Conservation (phyloP, 345 rosid species). For the Acer negundo region DNA sequence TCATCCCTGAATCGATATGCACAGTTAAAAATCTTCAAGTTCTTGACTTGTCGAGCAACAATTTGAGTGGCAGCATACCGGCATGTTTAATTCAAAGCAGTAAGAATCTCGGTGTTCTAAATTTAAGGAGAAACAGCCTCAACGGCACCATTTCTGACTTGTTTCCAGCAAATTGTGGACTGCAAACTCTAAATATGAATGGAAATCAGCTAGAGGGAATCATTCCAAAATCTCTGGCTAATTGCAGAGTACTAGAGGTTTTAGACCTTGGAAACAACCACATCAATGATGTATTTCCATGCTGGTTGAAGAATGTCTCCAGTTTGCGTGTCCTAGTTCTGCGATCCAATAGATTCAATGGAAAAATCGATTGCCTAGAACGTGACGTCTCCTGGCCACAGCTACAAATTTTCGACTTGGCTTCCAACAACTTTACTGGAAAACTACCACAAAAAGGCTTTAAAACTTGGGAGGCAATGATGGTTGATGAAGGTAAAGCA, state of each 20-base stretch:
- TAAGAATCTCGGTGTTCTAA: constrained; percentile 25
- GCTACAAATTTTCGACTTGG: constrained; percentile 46
- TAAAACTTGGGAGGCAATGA: constrained; percentile 42
- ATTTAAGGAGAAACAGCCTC: not conserved
- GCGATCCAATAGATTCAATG: constrained; percentile 32
- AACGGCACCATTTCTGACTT: not conserved
- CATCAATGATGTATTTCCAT: constrained; percentile 39
- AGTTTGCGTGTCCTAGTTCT: constrained; percentile 39
- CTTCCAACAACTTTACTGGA: constrained; percentile 37
- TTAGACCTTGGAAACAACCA: constrained; percentile 39
- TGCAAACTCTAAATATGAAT: no score
- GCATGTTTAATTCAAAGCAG: constrained; percentile 10
- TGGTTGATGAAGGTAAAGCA: not conserved
- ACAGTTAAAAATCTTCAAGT: not conserved
- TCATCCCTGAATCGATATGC: constrained; percentile 39
- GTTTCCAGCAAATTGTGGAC: not conserved
- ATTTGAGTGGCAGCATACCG: constrained; percentile 35
- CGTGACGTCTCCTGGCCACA: constrained; percentile 7
- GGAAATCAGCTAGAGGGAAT: constrained; percentile 32
- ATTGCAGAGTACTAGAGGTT: constrained; percentile 34
- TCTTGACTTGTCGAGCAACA: constrained; percentile 43
- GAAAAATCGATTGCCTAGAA: constrained; percentile 8
- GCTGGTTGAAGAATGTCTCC: constrained; percentile 26
- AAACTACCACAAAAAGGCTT: constrained; percentile 15
- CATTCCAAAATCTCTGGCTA: constrained; percentile 31